Conservation (phyloP, 2,329 filamentous ascomycete species). For the Dichotomopilus funicola region DNA sequence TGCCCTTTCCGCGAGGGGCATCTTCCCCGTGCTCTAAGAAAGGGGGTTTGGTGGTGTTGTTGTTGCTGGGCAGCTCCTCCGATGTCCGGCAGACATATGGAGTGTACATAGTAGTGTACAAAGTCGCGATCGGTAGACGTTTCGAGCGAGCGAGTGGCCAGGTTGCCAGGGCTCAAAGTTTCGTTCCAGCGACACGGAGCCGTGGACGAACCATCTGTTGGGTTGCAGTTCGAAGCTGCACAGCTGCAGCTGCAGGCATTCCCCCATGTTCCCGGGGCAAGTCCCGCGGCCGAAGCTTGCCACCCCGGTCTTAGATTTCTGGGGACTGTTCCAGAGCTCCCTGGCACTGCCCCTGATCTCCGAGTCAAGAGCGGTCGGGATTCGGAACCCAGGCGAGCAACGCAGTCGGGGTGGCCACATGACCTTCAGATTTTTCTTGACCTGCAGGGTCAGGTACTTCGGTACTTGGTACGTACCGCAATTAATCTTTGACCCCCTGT, state of each 20-base stretch:
- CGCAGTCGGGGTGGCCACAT: constrained; percentile 6
- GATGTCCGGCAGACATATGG: no score
- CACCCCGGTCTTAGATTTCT: constrained; percentile 3
- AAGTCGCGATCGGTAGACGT: no score
- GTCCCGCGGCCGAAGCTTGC: constrained; percentile 9
- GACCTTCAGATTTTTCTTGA: constrained; percentile 8
- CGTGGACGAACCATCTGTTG: not conserved
- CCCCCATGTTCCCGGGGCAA: constrained; percentile 1
- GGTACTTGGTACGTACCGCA: not conserved
- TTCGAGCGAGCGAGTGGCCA: no score
- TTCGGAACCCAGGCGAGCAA: constrained; percentile 4
- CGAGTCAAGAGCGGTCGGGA: constrained; percentile 10
- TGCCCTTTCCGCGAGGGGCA: no score
- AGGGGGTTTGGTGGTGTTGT: no score
- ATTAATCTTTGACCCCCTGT: not conserved
- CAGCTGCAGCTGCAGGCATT: not conserved
- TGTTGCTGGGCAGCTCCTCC: no score
- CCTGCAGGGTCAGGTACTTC: not conserved
- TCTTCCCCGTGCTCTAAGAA: no score
- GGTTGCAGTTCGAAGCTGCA: not conserved
- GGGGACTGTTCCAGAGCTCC: constrained; percentile 7
- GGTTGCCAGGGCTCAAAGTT: no score
- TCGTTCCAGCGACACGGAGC: not conserved
- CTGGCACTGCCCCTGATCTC: constrained; percentile 1
- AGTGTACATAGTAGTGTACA: no score